Percentiles rank a stretch among this genome's conserved stretches.
Conservation (phyloP, 2,329 filamentous ascomycete species). For the Fonsecaea pedrosoi region DNA sequence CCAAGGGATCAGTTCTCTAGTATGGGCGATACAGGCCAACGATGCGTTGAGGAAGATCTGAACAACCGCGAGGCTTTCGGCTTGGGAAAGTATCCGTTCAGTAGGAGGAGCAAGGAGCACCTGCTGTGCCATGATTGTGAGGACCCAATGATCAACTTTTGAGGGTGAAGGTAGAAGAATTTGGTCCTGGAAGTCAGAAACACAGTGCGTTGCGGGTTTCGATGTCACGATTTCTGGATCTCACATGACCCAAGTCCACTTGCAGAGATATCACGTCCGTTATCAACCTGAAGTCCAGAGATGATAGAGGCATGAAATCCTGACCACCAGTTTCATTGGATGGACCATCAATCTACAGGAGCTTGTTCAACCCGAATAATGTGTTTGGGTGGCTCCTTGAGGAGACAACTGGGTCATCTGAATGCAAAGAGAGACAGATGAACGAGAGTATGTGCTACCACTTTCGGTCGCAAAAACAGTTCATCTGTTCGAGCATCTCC, state of each 20-base stretch:
- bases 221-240: not conserved
- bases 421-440: not conserved
- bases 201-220: not conserved
- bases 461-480: not conserved
- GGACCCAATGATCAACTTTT: not conserved
- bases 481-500: not conserved
- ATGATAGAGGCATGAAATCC: not conserved
- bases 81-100: constrained; percentile 22
- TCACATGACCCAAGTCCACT: not conserved
- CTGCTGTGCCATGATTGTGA: constrained; percentile 24
- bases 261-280: not conserved
- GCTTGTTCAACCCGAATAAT: not conserved
- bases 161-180: not conserved
- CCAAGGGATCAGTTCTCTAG: constrained; percentile 36
- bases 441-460: not conserved
- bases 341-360: not conserved
- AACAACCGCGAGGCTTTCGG: constrained; percentile 33
- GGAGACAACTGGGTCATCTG: not conserved
- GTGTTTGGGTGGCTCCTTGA: not conserved
- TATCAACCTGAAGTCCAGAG: not conserved
- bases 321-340: not conserved
- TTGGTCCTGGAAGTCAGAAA: not conserved
- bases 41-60: constrained; percentile 39
- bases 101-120: constrained; percentile 13
- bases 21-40: constrained; percentile 36